Evolutionary conservation across 371 early-diverging fungal genomes (phyloP), one percentile per base, ranked within the genome.

Genomic region (Nematocida sp.): DNA sequence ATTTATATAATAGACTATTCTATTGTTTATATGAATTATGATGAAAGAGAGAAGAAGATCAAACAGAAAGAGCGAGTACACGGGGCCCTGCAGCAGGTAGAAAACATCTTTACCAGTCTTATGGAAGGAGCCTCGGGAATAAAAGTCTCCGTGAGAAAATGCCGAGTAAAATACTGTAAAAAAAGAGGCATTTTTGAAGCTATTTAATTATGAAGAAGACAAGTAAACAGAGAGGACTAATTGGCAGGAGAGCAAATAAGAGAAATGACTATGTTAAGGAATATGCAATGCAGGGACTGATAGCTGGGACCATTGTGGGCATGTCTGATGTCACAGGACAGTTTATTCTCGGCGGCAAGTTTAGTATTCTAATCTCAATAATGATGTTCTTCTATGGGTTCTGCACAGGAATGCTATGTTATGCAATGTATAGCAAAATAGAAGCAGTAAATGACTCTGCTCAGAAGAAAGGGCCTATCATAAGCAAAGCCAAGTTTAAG

Each of bases 101-200:
- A 70, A 49, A 70, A 70, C 32, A 46, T 75, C 17, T 70, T 60
- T 49, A 2, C 48, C 2, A 11, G 27, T 2, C 32, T 25, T 23
- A 29, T 62, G 19, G 48, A 49, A 7, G 55, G 21, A 31, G 51
- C 43, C 4, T 13, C 2, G 15, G 74, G 74, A 15, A 37, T 48
- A 15, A 60, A 47, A 47, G 74, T 70, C 17, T 19, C 60, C 17
- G 74, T 70, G 4, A 57, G 45, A 38, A 15, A 29, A 31, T 47
- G 34, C 3, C 25, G 43, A 34, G 29, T 70, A 9, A 29, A 52
- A 38, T 60, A 55, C 21, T 70, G 63, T 46, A 70, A 70, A 70
- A 60, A 45, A 48, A 57, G 74, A 35, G 74, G 74, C 46, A 35
- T 70, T 70, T 70, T 70, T 70, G 74, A 70, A 70, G 74, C 74